These are phyloP conservation scores for Pestalotiopsis sp. DNA, from an alignment of 2,329 filamentous ascomycete genomes.

Conservation along the genomic window DNA sequence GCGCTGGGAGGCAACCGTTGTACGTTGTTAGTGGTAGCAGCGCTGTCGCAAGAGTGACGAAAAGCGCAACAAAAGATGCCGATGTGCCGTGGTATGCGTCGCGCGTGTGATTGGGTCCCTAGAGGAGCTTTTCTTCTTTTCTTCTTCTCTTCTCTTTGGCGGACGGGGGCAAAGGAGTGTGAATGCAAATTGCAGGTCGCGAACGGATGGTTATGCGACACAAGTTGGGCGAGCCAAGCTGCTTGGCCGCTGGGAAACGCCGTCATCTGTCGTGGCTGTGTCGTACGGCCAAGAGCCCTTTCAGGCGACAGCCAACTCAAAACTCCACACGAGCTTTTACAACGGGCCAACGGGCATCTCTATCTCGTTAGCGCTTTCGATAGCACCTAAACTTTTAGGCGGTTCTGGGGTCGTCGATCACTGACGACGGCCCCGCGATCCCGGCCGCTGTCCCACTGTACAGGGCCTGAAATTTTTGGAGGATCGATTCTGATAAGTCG, in stretches of 20 bases:
- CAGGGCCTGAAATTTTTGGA: constrained; percentile 1
- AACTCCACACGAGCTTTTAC: background rate
- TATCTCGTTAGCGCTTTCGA: background rate
- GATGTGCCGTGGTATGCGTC: background rate
- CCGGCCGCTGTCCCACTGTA: background rate
- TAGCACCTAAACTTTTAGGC: background rate
- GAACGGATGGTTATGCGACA: background rate
- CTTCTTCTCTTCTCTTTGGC: background rate
- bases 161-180: background rate
- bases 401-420: background rate
- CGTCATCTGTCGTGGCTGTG: constrained; percentile 15
- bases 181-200: background rate
- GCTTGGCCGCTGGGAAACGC: background rate
- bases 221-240: background rate
- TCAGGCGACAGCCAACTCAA: background rate
- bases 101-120: background rate
- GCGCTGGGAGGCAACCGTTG: too few relatives aligned
- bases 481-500: background rate
- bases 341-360: background rate
- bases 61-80: too few relatives aligned
- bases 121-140: background rate
- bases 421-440: background rate
- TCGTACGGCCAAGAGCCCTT: constrained; percentile 10
- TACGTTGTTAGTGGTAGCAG: too few relatives aligned
- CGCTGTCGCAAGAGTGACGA: too few relatives aligned